Percentiles rank a stretch among this genome's conserved stretches.
phyloP scores from a whole-genome alignment of 305 asterid genomes.

The Rubia balearica region DNA sequence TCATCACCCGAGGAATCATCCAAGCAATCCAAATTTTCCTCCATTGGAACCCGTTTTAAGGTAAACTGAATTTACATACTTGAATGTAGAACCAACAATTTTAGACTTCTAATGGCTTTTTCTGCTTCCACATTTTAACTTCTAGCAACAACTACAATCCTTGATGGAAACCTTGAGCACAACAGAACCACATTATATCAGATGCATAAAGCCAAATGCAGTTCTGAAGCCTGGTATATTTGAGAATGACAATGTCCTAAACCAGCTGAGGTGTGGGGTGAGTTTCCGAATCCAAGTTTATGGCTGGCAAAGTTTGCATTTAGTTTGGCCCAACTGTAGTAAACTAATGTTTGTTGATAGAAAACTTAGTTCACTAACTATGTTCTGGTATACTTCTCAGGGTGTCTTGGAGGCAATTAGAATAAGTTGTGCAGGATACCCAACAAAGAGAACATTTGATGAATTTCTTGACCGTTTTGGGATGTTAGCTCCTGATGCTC shows the following conservation, averaged over 20 bases:
- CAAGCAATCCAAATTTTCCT: constrained; percentile 89
- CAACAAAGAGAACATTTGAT: constrained; percentile 83
- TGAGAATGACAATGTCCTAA: constrained; percentile 79
- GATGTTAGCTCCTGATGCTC: constrained; percentile 72
- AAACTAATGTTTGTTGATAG: neutral
- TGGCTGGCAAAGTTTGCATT: neutral
- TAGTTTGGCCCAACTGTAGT: neutral
- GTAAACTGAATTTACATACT: constrained; percentile 27
- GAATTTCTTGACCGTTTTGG: constrained; percentile 97
- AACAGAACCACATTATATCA: constrained; percentile 93
- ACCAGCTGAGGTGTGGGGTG: constrained; percentile 95
- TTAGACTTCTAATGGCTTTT: constrained; percentile 21
- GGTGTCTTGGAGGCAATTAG: constrained; percentile 98
- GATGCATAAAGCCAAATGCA: constrained; percentile 94
- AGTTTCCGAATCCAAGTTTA: constrained; percentile 27
- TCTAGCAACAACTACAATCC: constrained; percentile 93
- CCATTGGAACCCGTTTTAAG: constrained; percentile 91
- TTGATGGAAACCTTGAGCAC: constrained; percentile 88
- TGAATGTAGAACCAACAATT: neutral
- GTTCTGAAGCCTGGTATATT: constrained; percentile 91
- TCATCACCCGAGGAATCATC: constrained; percentile 68
- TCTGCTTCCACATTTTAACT: constrained; percentile 23
- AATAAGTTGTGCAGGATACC: constrained; percentile 97
- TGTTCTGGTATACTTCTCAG: constrained; percentile 37
- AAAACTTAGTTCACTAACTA: constrained; percentile 20